A percentile compares a stretch with the other conserved stretches of the same genome.
Conservation (phyloP, 2,329 filamentous ascomycete species). For the Diplocarpon rosae region DNA sequence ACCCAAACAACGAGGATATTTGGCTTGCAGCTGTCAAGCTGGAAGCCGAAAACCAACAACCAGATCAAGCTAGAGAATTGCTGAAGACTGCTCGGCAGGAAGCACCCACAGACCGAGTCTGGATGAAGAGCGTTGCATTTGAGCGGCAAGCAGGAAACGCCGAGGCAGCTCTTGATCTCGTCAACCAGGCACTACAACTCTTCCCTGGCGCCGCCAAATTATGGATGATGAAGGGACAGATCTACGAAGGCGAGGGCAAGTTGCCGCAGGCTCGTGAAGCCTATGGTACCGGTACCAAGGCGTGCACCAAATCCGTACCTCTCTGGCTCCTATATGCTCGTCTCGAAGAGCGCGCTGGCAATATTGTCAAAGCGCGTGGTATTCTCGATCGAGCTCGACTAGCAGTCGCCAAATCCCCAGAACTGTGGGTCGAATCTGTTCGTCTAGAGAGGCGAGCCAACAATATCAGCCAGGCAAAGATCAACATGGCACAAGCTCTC, state of each 20-base stretch:
- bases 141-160: constrained; percentile 74
- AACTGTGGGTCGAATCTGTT: constrained; percentile 89
- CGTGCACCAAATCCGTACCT: constrained; percentile 71
- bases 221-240: constrained; percentile 98
- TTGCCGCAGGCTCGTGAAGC: constrained; percentile 79
- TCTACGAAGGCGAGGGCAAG: constrained; percentile 78
- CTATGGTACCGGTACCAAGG: constrained; percentile 78
- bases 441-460: constrained; percentile 81
- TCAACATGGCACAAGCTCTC: constrained; percentile 84
- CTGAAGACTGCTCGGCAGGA: constrained; percentile 74
- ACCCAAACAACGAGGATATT: constrained; percentile 94
- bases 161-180: constrained; percentile 76
- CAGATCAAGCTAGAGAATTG: constrained; percentile 70
- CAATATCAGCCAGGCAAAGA: constrained; percentile 74
- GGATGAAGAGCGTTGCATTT: constrained; percentile 92
- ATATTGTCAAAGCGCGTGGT: constrained; percentile 82
- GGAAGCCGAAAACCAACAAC: constrained; percentile 79
- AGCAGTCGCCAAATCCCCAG: constrained; percentile 71
- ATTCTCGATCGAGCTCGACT: constrained; percentile 86
- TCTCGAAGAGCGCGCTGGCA: constrained; percentile 75
- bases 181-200: constrained; percentile 72
- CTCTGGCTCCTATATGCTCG: constrained; percentile 84
- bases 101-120: constrained; percentile 89
- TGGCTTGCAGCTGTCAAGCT: constrained; percentile 95
- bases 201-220: constrained; percentile 82